Evolutionary conservation across 257 asterid species (phyloP).

Genomic region (Coffea eugenioides): DNA sequence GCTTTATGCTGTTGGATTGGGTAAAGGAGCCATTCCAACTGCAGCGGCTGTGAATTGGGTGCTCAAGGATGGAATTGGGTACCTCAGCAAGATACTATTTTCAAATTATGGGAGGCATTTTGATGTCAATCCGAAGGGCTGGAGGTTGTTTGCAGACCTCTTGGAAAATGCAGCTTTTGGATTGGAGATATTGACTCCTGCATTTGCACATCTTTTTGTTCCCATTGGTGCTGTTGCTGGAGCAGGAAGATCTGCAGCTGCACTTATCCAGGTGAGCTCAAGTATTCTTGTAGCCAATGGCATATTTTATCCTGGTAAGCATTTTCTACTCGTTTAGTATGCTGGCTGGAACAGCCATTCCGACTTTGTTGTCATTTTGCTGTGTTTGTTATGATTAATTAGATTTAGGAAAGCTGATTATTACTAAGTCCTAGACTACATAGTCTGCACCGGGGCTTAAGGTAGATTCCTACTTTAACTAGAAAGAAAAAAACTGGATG

Average conservation of each 20-base stretch:
- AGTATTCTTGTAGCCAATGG: neutral
- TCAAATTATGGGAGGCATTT: slow-evolving; percentile 94
- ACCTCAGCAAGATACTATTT: slow-evolving; percentile 81
- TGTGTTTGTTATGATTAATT: neutral
- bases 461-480: neutral
- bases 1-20: slow-evolving; percentile 97
- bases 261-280: slow-evolving; percentile 74
- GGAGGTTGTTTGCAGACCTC: slow-evolving; percentile 96
- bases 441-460: neutral
- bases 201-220: slow-evolving; percentile 94
- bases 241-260: slow-evolving; percentile 95
- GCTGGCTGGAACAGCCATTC: neutral
- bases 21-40: slow-evolving; percentile 97
- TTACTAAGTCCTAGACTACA: neutral
- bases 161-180: slow-evolving; percentile 96
- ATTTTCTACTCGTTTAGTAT: neutral
- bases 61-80: slow-evolving; percentile 96
- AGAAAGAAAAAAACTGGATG: neutral
- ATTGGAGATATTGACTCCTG: slow-evolving; percentile 89
- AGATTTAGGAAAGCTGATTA: neutral
- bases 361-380: neutral
- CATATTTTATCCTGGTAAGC: neutral
- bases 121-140: slow-evolving; percentile 94
- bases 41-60: slow-evolving; percentile 99
- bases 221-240: slow-evolving; percentile 96